phyloP scores from a whole-genome alignment of 1,284 basidiomycete species.

The Cryptococcus wingfieldii region DNA sequence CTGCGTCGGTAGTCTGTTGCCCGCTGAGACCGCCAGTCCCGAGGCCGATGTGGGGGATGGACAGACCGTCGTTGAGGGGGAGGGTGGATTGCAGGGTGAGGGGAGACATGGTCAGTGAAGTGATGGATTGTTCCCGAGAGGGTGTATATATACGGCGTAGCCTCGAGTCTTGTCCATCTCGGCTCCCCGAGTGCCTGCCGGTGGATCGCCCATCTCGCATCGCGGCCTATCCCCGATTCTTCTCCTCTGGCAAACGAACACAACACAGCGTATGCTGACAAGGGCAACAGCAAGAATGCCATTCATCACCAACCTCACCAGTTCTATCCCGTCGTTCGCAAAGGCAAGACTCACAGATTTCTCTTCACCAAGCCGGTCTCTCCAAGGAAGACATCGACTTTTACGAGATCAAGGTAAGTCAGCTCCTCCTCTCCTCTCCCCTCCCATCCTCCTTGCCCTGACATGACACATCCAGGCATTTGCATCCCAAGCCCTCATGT shows the following conservation, averaged over 20 bases:
- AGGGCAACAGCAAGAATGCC: too few relatives aligned
- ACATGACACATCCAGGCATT: slow-evolving; percentile 55
- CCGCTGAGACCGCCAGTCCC: slow-evolving; percentile 47
- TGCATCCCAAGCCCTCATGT: slow-evolving; percentile 80
- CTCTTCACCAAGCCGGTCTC: slow-evolving; percentile 65
- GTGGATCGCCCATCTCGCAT: too few relatives aligned
- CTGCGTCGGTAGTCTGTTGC: slow-evolving; percentile 50
- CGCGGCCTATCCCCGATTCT: too few relatives aligned
- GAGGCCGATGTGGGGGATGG: slow-evolving; percentile 68
- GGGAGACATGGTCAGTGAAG: too few relatives aligned
- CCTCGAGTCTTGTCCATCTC: too few relatives aligned
- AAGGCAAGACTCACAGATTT: slow-evolving; percentile 56
- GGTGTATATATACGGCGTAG: too few relatives aligned
- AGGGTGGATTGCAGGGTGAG: slow-evolving; percentile 27
- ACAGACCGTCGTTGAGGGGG: slow-evolving; percentile 31
- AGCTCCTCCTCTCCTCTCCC: slow-evolving; percentile 6
- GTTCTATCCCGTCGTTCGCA: slow-evolving; percentile 45
- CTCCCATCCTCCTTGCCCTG: too few relatives aligned
- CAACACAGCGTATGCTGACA: too few relatives aligned
- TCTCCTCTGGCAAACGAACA: too few relatives aligned
- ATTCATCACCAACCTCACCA: slow-evolving; percentile 23
- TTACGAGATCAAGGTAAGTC: slow-evolving; percentile 77
- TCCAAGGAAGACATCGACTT: slow-evolving; percentile 76
- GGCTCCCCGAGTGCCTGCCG: too few relatives aligned
- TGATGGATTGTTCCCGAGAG: too few relatives aligned